Conservation (phyloP, 2,329 filamentous ascomycete species). For the Botryotinia convoluta region DNA sequence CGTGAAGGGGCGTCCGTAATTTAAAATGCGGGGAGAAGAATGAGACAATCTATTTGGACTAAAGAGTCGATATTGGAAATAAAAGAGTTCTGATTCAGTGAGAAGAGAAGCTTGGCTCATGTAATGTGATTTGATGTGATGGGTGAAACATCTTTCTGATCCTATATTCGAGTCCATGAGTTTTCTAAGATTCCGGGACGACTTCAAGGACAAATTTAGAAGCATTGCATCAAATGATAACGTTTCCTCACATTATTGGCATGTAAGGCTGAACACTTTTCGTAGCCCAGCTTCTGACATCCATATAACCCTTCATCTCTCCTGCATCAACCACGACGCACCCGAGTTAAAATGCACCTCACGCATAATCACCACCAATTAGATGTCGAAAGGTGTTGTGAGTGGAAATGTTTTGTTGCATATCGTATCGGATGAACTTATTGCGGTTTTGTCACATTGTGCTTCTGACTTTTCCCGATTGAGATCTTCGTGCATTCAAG, state of each 20-base stretch:
- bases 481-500: neutral
- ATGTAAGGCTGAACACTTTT: neutral
- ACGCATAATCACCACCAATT: neutral
- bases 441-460: conserved; percentile 4
- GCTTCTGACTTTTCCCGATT: neutral
- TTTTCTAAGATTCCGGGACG: neutral
- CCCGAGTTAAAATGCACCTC: neutral
- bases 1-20: too few species aligned
- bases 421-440: conserved; percentile 5
- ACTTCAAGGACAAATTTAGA: neutral
- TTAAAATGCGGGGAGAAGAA: too few species aligned
- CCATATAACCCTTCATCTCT: neutral
- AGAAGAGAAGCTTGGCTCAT: neutral
- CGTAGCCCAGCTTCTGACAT: neutral
- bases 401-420: neutral
- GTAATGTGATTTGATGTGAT: neutral
- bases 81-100: too few species aligned
- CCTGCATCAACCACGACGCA: neutral
- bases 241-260: too few species aligned
- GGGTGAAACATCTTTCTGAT: neutral
- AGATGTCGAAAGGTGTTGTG: neutral
- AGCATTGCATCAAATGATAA: neutral
- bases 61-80: too few species aligned
- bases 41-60: too few species aligned
- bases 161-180: neutral